phyloP scores from a whole-genome alignment of 1,139 yeast species.

The Kurtzmaniella quercitrusa region DNA sequence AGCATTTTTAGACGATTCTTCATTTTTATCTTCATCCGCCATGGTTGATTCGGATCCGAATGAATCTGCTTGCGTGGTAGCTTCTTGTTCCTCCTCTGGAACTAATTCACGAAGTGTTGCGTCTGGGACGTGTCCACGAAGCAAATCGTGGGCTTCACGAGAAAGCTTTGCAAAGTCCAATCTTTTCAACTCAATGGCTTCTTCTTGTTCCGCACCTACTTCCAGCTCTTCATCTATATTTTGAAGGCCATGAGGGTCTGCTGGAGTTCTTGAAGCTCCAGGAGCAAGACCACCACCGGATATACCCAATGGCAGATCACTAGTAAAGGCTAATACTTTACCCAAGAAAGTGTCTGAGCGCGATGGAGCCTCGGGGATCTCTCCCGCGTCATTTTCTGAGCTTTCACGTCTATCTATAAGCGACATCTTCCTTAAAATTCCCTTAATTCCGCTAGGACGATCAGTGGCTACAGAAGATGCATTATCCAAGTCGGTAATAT shows the following conservation, averaged over 20 bases:
- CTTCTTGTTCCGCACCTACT: conserved; percentile 17
- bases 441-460: conserved; percentile 18
- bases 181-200: conserved; percentile 31
- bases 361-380: conserved; percentile 10
- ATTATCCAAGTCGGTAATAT: conserved; percentile 8
- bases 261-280: conserved; percentile 28
- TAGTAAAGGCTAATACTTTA: conserved; percentile 25
- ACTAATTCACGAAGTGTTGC: conserved; percentile 4
- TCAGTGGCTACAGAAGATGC: conserved; percentile 4
- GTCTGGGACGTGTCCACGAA: conserved; percentile 34
- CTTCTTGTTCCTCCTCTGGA: conserved; percentile 1
- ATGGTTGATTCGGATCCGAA: neutral
- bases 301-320: conserved; percentile 20
- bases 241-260: conserved; percentile 9
- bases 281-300: conserved; percentile 42
- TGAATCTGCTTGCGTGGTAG: conserved; percentile 1
- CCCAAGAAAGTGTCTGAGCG: conserved; percentile 40
- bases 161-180: conserved; percentile 33
- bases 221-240: conserved; percentile 22
- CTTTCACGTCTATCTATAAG: conserved; percentile 10
- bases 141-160: conserved; percentile 39
- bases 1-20: neutral
- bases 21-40: conserved; percentile 3
- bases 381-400: neutral
- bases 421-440: conserved; percentile 34